Base-by-base conservation (phyloP, 1,139 yeast species). In the Zygoascus sp. region DNA sequence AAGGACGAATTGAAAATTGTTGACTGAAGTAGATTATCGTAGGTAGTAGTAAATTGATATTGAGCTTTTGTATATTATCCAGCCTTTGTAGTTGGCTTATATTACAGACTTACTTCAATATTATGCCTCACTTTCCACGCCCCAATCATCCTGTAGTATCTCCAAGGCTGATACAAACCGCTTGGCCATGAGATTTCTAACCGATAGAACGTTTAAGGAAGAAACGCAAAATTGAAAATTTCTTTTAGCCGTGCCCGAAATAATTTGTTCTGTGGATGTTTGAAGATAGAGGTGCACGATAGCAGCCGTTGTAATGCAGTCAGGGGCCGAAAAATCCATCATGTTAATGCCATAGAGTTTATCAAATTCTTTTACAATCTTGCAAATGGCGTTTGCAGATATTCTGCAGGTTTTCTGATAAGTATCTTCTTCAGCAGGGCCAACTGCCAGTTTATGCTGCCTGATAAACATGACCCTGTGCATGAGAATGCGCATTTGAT, bases 291-390 rank as follows among this genome's bases (percentile, higher is more conserved):
- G 32, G 40, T 49, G 52, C 13, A 49, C 50, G 6, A 49, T 47
- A 9, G 52, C 52, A 19, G 52, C 52, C 8, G 52, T 28, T 19
- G 47, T 45, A 19, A 47, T 44, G 20, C 43, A 48, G 6, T 49
- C 52, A 2, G 51, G 51, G 11, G 49, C 48, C 9, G 48, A 20
- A 34, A 49, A 47, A 25, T 49, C 52, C 32, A 49, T 13, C 11
- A 13, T 16, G 11, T 25, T 30, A 5, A 44, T 17, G 10, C 52
- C 52, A 40, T 49, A 49, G n/a, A 25, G 25, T 10, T 25, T 16
- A 7, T 21, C 34, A 27, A 30, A 49, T 9, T 44, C 49, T 16
- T 40, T 40, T 8, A 48, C 39, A 21, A 48, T 49, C 22, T 40
- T 47, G 22, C 46, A 32, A 8, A 49, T 47, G 20, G 51, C 28